phyloP scores from a whole-genome alignment of 2,329 filamentous ascomycete species.

The Diaporthe eres region DNA sequence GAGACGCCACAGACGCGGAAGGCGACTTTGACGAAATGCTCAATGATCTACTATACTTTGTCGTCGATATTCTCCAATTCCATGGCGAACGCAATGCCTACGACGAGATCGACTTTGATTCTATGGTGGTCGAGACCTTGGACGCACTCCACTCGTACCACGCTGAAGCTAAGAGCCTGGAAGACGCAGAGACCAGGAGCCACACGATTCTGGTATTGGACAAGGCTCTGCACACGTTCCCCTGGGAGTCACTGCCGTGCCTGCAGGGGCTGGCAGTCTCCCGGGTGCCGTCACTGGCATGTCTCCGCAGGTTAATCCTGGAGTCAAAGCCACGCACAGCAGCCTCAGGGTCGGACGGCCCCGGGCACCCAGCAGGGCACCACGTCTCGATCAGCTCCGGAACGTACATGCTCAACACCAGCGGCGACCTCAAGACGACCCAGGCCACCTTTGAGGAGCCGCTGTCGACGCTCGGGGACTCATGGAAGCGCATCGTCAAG shows the following conservation, averaged over 20 bases:
- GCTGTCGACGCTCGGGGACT: constrained; percentile 73
- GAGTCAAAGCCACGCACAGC: constrained; percentile 55
- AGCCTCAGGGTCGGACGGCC: constrained; percentile 38
- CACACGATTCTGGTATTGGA: constrained; percentile 94
- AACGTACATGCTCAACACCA: constrained; percentile 91
- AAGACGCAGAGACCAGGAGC: constrained; percentile 52
- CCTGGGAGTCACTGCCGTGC: constrained; percentile 96
- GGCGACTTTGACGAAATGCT: constrained; percentile 87
- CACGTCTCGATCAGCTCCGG: constrained; percentile 70
- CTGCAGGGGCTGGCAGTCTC: constrained; percentile 85
- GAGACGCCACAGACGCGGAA: constrained; percentile 76
- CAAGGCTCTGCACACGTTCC: constrained; percentile 90
- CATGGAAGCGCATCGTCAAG: constrained; percentile 80
- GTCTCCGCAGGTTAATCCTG: constrained; percentile 81
- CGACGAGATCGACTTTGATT: constrained; percentile 96
- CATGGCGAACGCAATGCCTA: constrained; percentile 97
- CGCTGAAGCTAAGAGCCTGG: constrained; percentile 55
- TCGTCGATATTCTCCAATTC: constrained; percentile 96
- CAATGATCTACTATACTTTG: constrained; percentile 95
- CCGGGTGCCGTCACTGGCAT: constrained; percentile 87
- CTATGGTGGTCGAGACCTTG: constrained; percentile 88
- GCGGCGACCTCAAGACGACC: constrained; percentile 84
- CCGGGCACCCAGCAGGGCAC: constrained; percentile 61
- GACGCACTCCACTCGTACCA: constrained; percentile 89
- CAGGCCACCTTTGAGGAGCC: constrained; percentile 79